Base-by-base conservation (phyloP, 225 moss, liverwort and hornwort species). In the Neckera pumila region DNA sequence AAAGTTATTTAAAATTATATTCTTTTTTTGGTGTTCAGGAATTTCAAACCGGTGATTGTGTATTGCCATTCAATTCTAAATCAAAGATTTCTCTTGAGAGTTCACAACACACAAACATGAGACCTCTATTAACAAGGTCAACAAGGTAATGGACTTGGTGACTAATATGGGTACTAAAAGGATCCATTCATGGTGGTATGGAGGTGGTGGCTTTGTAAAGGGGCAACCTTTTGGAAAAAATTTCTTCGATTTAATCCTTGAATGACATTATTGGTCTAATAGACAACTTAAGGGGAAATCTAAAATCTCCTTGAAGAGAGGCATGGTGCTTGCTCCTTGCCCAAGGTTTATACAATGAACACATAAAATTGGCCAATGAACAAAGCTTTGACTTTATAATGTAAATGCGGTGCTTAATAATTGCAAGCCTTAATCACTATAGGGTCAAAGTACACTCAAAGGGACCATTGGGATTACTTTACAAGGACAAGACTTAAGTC, bases 261-360 rank as follows among this genome's bases (percentile, higher is more conserved):
- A 65, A 65, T 1, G 2, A 65, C 19, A 19, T 18, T 18, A 1
- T 34, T 65, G 18, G 5, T 5, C 19, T 19, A 19, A 1, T 17
- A 2, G 2, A 36, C 0, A 66, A 1, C 2, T 6, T 6, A 33
- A 67, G 5, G 12, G 21, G 6, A 20, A 8, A 36, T 66, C 6
- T 20, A 5, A 34, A 36, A 19, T 64, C 4, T 65, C 65, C 5
- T 65, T 34, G 3, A 65, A 65, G 34, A 65, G 3, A 10, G 5
- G 33, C 6, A 19, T 11, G 21, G 12, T 1, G 20, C 67, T 33
- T 33, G 2, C 4, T 4, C 11, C 3, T 11, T 49, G 2, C 1
- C 1, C 2, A 19, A 31, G 4, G 18, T 18, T 47, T 74, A 17
- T 31, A 30, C 0, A 12, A 0, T 7, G 0, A 31, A 11, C 20